A percentile compares a stretch with the other conserved stretches of the same genome.
These are phyloP conservation scores for Conoideocrella luteorostrata DNA, from an alignment of 2,329 filamentous ascomycete species.

Conservation along the genomic window DNA sequence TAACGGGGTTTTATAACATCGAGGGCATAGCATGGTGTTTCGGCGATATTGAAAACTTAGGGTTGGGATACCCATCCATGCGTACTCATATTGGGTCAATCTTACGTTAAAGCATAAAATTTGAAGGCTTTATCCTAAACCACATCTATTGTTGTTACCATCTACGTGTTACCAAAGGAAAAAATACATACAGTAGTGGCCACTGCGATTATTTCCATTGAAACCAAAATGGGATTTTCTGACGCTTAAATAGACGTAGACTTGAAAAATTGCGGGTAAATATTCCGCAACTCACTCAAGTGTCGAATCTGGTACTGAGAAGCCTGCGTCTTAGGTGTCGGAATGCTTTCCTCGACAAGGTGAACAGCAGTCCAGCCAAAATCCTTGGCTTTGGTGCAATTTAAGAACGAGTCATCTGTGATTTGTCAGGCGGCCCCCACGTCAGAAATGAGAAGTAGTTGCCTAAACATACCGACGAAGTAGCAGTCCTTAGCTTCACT, in stretches of 20 bases:
- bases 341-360: slow-evolving; percentile 70
- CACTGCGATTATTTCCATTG: too few species aligned
- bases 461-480: slow-evolving; percentile 69
- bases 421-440: slow-evolving; percentile 2
- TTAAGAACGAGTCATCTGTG: slow-evolving; percentile 80
- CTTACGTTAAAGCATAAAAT: too few species aligned
- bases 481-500: slow-evolving; percentile 67
- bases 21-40: slow-evolving; percentile 24
- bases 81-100: too few species aligned
- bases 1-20: too few species aligned
- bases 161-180: too few species aligned
- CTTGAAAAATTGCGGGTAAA: slow-evolving; percentile 87
- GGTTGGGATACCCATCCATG: too few species aligned
- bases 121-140: too few species aligned
- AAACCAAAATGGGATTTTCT: background rate
- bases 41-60: too few species aligned
- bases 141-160: too few species aligned
- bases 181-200: too few species aligned
- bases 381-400: slow-evolving; percentile 69
- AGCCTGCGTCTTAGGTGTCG: slow-evolving; percentile 55
- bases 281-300: slow-evolving; percentile 65
- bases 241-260: slow-evolving; percentile 17
- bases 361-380: slow-evolving; percentile 85
- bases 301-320: slow-evolving; percentile 69
- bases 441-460: background rate